phyloP scores from a whole-genome alignment of 2,329 filamentous ascomycete genomes.

The Arachnomyces sp. region DNA sequence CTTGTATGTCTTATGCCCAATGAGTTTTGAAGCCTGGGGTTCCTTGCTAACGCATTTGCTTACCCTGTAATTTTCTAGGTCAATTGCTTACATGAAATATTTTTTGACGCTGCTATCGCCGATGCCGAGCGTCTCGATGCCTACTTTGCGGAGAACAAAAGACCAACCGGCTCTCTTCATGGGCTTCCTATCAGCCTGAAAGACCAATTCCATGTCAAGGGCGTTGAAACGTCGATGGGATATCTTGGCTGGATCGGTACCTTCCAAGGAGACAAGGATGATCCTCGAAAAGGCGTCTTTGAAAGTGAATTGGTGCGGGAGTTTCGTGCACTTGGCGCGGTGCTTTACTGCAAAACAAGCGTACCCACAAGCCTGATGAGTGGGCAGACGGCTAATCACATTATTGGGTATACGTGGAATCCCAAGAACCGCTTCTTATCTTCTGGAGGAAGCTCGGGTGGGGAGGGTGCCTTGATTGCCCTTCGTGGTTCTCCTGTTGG shows the following conservation, averaged over 20 bases:
- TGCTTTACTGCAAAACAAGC: conserved; percentile 50
- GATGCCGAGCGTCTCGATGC: conserved; percentile 44
- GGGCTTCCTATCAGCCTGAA: conserved; percentile 53
- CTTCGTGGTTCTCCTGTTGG: conserved; percentile 48
- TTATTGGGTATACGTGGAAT: conserved; percentile 52
- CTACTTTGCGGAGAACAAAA: conserved; percentile 35
- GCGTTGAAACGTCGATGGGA: conserved; percentile 52
- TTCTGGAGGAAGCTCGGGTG: conserved; percentile 52
- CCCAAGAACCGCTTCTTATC: conserved; percentile 49
- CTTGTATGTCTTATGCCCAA: conserved; percentile 36
- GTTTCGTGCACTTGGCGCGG: conserved; percentile 46
- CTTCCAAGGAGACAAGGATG: conserved; percentile 48
- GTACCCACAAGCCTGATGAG: conserved; percentile 47
- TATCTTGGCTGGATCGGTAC: conserved; percentile 61
- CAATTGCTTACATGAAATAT: conserved; percentile 48
- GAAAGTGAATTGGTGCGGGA: conserved; percentile 54
- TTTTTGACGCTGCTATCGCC: conserved; percentile 46
- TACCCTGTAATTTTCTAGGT: conserved; percentile 21
- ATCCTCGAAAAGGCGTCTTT: conserved; percentile 42
- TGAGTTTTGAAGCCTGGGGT: background rate
- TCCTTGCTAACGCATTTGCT: too few species aligned
- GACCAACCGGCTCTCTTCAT: conserved; percentile 52
- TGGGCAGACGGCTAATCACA: conserved; percentile 55
- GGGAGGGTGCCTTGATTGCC: conserved; percentile 50
- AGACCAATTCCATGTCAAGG: conserved; percentile 43